These are phyloP conservation scores for Pseudogymnoascus destructans DNA, from an alignment of 2,329 filamentous ascomycete species.

Conservation along the genomic window DNA sequence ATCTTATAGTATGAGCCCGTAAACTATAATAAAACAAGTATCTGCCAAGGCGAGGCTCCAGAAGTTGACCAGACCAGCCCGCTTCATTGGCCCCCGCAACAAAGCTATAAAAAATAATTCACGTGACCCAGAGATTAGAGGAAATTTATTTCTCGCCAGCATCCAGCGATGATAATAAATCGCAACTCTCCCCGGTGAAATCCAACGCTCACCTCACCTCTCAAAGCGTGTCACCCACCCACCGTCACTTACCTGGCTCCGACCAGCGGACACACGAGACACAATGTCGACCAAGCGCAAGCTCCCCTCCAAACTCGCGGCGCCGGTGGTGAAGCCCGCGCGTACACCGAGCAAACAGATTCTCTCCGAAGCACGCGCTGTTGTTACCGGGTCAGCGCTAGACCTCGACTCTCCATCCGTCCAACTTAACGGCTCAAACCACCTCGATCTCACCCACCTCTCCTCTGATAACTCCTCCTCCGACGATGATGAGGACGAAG, in stretches of 20 bases:
- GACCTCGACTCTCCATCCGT: conserved; percentile 13
- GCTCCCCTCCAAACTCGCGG: conserved; percentile 41
- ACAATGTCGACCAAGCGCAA: conserved; percentile 41
- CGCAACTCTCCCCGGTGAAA: background rate
- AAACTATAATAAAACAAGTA: background rate
- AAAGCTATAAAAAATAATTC: conserved; percentile 5
- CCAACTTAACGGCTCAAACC: conserved; percentile 29
- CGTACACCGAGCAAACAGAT: conserved; percentile 39
- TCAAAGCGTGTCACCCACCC: background rate
- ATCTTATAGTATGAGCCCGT: background rate
- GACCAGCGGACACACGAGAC: background rate
- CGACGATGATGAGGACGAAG: conserved; percentile 33
- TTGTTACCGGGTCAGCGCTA: conserved; percentile 31
- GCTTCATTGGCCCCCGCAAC: background rate
- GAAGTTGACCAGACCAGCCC: background rate
- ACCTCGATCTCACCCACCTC: conserved; percentile 29
- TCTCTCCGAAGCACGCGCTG: conserved; percentile 45
- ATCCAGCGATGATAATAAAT: conserved; percentile 2
- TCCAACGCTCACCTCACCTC: background rate
- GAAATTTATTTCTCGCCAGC: conserved; percentile 7
- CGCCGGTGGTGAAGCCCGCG: conserved; percentile 39
- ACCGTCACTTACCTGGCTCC: background rate
- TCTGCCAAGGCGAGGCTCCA: conserved; percentile 1
- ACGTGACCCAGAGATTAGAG: conserved; percentile 1
- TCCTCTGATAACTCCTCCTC: conserved; percentile 42